Base-by-base conservation (phyloP, 441 rosid species). In the Geranium incanum region DNA sequence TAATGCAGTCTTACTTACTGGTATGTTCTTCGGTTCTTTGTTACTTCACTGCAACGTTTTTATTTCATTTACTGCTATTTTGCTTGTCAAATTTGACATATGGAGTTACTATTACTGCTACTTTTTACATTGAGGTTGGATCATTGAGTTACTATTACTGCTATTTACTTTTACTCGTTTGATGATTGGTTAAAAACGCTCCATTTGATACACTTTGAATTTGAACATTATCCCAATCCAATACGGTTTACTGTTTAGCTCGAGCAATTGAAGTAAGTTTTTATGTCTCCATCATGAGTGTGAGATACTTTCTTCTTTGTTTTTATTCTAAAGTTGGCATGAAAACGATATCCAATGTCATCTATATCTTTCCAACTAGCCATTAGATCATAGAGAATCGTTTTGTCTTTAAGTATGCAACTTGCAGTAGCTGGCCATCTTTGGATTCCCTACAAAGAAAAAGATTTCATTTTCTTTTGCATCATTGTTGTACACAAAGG, bases 311-410 rank as follows among this genome's bases (percentile, higher is more conserved):
- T 60, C 19, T 60, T 0, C 21, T 4, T 60, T 19, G 36, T 60
- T 60, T 60, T 60, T 60, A 18, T 19, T 12, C 65, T 60, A 33
- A 60, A 21, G 13, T 60, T 60, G 65, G 65, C 36, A 59, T 59
- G 28, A 48, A 59, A 16, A 59, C 28, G 64, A 60, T 59, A 2
- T 60, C 65, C 65, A 60, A 18, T 7, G 65, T 60, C 65, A 48
- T 48, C 16, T 12, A 60, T 60, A 60, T 60, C 65, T 60, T 60
- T 33, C 65, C 36, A 19, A 60, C 65, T 60, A 60, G 33, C 65
- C 36, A 60, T 60, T 7, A 60, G 65, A 60, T 60, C 65, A 60
- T 18, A 9, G 19, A 3, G 65, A 60, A 60, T 60, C 36, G 12
- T 60, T 60, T 60, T 60, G 65, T 60, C 36, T 59, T 60, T 6